These are phyloP conservation scores for Microbotryum intermedium DNA, from an alignment of 1,284 basidiomycete genomes.

Conservation along the genomic window DNA sequence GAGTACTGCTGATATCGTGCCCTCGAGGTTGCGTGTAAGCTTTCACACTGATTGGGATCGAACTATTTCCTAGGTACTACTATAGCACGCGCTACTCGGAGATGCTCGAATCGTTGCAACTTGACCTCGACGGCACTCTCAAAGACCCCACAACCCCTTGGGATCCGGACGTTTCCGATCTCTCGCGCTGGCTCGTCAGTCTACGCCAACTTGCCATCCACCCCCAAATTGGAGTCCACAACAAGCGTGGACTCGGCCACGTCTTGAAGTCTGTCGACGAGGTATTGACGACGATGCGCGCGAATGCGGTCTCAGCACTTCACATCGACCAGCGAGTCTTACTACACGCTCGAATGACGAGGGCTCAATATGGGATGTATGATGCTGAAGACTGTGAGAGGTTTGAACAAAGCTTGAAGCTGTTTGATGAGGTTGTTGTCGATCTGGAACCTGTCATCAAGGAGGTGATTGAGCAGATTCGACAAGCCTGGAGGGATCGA, in stretches of 20 bases:
- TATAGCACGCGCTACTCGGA: slow-evolving; percentile 25
- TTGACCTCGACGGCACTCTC: slow-evolving; percentile 16
- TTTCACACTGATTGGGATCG: not conserved
- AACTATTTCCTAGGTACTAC: slow-evolving; percentile 4
- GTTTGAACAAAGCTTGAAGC: slow-evolving; percentile 26
- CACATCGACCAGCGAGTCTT: slow-evolving; percentile 20
- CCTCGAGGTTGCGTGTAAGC: too few relatives aligned
- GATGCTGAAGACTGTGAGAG: slow-evolving; percentile 30
- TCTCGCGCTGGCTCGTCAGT: slow-evolving; percentile 9
- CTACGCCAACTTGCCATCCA: slow-evolving; percentile 21
- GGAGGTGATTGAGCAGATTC: slow-evolving; percentile 12
- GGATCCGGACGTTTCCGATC: slow-evolving; percentile 1
- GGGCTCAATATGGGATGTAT: slow-evolving; percentile 27
- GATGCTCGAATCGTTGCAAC: slow-evolving; percentile 20
- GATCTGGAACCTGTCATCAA: slow-evolving; percentile 17
- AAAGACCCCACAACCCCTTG: not conserved
- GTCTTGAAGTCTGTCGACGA: slow-evolving; percentile 30
- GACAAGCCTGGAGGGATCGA: slow-evolving; percentile 4
- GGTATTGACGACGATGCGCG: slow-evolving; percentile 22
- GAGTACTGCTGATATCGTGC: not conserved
- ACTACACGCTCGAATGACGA: slow-evolving; percentile 10
- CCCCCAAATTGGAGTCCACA: slow-evolving; percentile 13
- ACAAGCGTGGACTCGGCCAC: slow-evolving; percentile 10
- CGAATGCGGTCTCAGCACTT: slow-evolving; percentile 20
- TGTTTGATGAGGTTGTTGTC: slow-evolving; percentile 12